Percentiles rank a stretch among this genome's conserved stretches.
Conservation (phyloP, 2,329 filamentous ascomycete species). For the Leptographium wingfieldii region DNA sequence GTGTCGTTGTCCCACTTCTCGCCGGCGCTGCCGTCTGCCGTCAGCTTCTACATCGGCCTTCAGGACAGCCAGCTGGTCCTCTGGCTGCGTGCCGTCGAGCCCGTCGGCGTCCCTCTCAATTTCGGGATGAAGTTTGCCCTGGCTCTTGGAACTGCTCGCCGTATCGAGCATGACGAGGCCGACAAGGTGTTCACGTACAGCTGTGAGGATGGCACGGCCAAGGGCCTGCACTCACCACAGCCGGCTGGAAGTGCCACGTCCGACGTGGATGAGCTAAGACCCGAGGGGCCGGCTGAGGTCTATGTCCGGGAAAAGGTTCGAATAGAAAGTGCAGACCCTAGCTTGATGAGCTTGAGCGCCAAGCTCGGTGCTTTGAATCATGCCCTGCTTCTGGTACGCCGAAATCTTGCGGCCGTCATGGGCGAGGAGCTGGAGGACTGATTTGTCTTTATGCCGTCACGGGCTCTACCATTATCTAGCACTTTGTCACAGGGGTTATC, state of each 20-base stretch:
- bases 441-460: not conserved
- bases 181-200: constrained; percentile 60
- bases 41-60: constrained; percentile 65
- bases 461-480: not conserved
- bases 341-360: constrained; percentile 66
- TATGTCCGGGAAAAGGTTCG: constrained; percentile 81
- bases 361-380: constrained; percentile 71
- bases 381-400: constrained; percentile 54
- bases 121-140: constrained; percentile 55
- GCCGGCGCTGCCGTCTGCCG: constrained; percentile 39
- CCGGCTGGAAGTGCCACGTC: constrained; percentile 3
- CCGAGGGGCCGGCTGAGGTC: constrained; percentile 51
- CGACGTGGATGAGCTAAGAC: constrained; percentile 13
- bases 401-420: constrained; percentile 68
- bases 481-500: not conserved
- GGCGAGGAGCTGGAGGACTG: constrained; percentile 36
- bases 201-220: constrained; percentile 15
- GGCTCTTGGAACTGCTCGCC: constrained; percentile 52
- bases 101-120: constrained; percentile 48
- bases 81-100: constrained; percentile 56
- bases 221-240: constrained; percentile 4
- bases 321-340: constrained; percentile 82
- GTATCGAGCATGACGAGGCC: constrained; percentile 66
- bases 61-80: constrained; percentile 59
- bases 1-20: constrained; percentile 32